Conservation (phyloP, 176 grass and related monocot species). For the Musa itinerans region DNA sequence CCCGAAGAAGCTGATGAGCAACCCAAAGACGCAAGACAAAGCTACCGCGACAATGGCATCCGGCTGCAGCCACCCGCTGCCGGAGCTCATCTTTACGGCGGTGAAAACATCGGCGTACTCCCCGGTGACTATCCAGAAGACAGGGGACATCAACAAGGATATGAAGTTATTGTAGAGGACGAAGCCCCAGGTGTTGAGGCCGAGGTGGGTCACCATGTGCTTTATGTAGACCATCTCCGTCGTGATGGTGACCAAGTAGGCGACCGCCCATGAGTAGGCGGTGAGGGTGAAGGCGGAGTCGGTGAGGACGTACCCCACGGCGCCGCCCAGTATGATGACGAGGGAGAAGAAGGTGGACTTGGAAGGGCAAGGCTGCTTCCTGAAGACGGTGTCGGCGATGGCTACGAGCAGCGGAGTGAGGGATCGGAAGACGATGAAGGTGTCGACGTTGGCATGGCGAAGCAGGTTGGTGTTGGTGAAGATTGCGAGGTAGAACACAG, state of each 20-base stretch:
- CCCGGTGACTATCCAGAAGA: not conserved
- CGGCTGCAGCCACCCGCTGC: not conserved
- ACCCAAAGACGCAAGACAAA: not conserved
- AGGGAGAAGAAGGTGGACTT: slow-evolving; percentile 4
- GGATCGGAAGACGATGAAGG: not conserved
- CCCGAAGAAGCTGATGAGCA: slow-evolving; percentile 5
- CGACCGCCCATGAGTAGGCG: not conserved
- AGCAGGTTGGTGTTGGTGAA: slow-evolving; percentile 2
- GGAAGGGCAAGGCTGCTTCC: not conserved
- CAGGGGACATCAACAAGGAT: not conserved
- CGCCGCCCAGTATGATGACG: not conserved
- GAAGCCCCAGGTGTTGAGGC: slow-evolving; percentile 2
- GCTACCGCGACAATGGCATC: not conserved
- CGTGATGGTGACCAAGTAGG: not conserved
- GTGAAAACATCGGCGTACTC: slow-evolving; percentile 7
- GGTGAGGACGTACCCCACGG: not conserved
- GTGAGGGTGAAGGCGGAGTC: slow-evolving; percentile 1
- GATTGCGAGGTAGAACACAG: slow-evolving; percentile 2
- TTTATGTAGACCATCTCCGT: slow-evolving; percentile 9
- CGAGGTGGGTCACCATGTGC: slow-evolving; percentile 2
- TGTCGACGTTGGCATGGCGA: slow-evolving; percentile 1
- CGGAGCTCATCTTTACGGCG: not conserved
- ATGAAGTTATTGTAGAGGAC: not conserved
- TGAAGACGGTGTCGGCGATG: slow-evolving; percentile 3
- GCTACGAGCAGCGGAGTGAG: not conserved